Evolutionary conservation across 2,329 filamentous ascomycete species (phyloP), one percentile per base, ranked within the genome.

Genomic region (Fusarium dimerum): DNA sequence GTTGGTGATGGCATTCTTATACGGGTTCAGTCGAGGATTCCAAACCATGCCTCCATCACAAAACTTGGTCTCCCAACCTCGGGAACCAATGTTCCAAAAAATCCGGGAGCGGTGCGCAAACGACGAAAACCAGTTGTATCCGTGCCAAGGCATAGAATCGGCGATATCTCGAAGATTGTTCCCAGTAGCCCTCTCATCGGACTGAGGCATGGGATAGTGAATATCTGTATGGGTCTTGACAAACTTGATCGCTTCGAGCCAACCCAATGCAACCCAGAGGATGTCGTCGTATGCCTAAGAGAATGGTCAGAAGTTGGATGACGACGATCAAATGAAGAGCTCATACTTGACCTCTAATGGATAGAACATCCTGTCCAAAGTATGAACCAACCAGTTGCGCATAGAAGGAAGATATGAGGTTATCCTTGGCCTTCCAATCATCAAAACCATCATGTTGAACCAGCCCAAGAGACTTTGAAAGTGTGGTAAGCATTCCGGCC

Each of bases 1-100:
- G 66, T 97, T 97, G 30, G 93, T 97, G 63, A 97, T 95, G 57
- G 93, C 91, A 66, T 97, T 97, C 68, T 97, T 97, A 76, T 97
- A 97, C 0, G 92, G 91, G 39, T 80, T 72, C 29, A 93, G 74
- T 36, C 84, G 82, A 3, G 90, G 90, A 60, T 89, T 95, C 93
- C 93, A 97, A 13, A 85, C 82, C 89, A 97, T 95, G 42, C 93
- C 93, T 18, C 93, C 93, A 5, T 82, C 82, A 64, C 93, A 97
- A 6, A 96, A 80, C 20, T 78, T 79, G 18, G 83, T 88, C 66
- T 95, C 89, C 91, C 92, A 97, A 6, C 93, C 91, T 11, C 80
- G 75, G 6, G 84, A 80, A 6, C 90, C 89, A 38, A 96, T 75
- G 30, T 92, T 88, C 81, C 92, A 96, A 72, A 97, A 97, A 13